Conservation (phyloP, 345 rosid species). For the Luvunga scandens region DNA sequence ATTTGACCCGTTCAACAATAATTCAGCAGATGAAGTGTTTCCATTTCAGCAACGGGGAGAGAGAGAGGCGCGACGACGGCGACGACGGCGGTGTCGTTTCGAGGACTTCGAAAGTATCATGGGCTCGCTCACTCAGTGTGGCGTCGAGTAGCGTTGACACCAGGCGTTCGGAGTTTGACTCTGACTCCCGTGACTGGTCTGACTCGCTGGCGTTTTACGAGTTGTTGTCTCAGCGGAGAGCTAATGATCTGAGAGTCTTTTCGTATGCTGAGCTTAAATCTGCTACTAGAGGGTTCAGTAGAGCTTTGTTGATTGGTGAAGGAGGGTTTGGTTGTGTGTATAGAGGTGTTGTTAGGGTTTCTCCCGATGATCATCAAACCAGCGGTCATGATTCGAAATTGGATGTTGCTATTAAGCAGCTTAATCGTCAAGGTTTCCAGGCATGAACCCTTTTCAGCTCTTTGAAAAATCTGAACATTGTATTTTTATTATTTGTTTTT, state of each 20-base stretch:
- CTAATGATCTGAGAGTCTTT: slow-evolving; percentile 76
- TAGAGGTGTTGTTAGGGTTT: slow-evolving; percentile 58
- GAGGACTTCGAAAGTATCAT: slow-evolving; percentile 61
- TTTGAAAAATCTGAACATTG: not conserved
- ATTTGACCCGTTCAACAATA: slow-evolving; percentile 5
- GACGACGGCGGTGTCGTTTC: slow-evolving; percentile 40
- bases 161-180: slow-evolving; percentile 85
- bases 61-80: slow-evolving; percentile 42
- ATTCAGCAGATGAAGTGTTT: slow-evolving; percentile 73
- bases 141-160: slow-evolving; percentile 73
- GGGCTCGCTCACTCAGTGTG: slow-evolving; percentile 92
- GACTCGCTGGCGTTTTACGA: slow-evolving; percentile 50
- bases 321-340: slow-evolving; percentile 97
- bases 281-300: slow-evolving; percentile 76
- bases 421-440: slow-evolving; percentile 96
- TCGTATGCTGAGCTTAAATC: slow-evolving; percentile 72
- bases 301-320: slow-evolving; percentile 79
- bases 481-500: not conserved
- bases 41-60: slow-evolving; percentile 80
- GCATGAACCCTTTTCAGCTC: slow-evolving; percentile 44
- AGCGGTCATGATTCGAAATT: slow-evolving; percentile 42
- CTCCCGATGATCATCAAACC: slow-evolving; percentile 17
- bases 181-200: slow-evolving; percentile 69
- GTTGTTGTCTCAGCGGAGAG: slow-evolving; percentile 56
- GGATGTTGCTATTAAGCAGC: slow-evolving; percentile 82